These are phyloP conservation scores for Pythium guiyangense DNA, from an alignment of 352 stramenopile species.

Conservation along the genomic window DNA sequence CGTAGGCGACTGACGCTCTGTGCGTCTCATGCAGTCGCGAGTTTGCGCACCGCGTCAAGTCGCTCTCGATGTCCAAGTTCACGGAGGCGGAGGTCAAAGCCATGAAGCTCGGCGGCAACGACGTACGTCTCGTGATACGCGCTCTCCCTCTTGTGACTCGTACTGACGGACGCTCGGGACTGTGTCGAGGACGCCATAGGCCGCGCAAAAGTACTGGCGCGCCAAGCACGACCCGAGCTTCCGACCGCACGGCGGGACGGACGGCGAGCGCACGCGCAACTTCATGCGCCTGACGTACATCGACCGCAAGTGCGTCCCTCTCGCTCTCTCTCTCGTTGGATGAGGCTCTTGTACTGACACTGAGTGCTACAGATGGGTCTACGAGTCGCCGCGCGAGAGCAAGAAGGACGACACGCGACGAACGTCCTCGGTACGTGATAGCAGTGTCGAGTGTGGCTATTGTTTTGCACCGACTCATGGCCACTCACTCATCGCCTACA, in stretches of 20 bases:
- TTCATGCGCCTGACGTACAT: constrained; percentile 88
- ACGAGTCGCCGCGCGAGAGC: constrained; percentile 59
- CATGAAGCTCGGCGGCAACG: constrained; percentile 87
- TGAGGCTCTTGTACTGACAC: neutral
- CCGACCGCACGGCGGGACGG: constrained; percentile 59
- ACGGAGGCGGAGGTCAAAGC: constrained; percentile 89
- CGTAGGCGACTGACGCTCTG: neutral
- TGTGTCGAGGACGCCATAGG: constrained; percentile 23
- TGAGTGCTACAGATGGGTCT: constrained; percentile 52
- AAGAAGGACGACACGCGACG: constrained; percentile 37
- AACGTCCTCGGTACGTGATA: constrained; percentile 28
- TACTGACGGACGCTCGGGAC: too few species aligned
- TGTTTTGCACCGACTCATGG: neutral
- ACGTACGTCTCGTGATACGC: constrained; percentile 31
- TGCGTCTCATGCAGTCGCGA: constrained; percentile 52
- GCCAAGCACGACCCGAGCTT: constrained; percentile 80
- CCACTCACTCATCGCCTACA: neutral
- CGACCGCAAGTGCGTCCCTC: constrained; percentile 65
- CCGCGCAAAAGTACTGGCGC: constrained; percentile 82
- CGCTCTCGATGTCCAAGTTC: constrained; percentile 93
- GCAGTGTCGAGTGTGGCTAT: neutral
- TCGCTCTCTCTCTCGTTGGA: too few species aligned
- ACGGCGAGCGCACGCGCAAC: constrained; percentile 83
- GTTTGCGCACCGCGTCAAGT: constrained; percentile 92
- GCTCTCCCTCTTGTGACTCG: neutral